Conservation (phyloP, 805 yeast genomes). For the Saturnispora serradocipensis region DNA sequence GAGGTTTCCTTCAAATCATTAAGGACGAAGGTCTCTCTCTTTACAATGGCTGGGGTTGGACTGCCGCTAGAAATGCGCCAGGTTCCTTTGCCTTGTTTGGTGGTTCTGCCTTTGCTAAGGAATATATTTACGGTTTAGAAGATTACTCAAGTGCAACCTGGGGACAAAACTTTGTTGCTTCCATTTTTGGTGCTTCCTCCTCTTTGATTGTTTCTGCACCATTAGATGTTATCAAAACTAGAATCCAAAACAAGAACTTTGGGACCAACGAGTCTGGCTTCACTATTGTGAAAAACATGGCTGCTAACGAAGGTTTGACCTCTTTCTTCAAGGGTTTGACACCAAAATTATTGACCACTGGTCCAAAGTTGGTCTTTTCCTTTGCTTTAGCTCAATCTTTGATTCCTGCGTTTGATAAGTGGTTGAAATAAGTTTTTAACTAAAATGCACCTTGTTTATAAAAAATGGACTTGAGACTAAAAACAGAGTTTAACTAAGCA, state of each 20-base stretch:
- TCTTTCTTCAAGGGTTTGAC: conserved; percentile 95
- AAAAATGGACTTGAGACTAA: background rate
- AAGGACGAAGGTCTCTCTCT: conserved; percentile 87
- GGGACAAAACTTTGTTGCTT: conserved; percentile 89
- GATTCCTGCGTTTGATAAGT: conserved; percentile 88
- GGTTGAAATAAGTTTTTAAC: conserved; percentile 28
- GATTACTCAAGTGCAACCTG: conserved; percentile 92
- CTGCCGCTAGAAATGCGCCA: conserved; percentile 99
- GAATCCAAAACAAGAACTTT: conserved; percentile 94
- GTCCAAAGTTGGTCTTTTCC: conserved; percentile 97
- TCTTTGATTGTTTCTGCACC: conserved; percentile 97
- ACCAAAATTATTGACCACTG: conserved; percentile 93
- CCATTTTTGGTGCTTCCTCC: conserved; percentile 94
- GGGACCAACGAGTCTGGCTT: conserved; percentile 93
- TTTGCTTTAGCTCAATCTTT: conserved; percentile 95
- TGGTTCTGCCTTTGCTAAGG: conserved; percentile 98
- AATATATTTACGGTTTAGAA: conserved; percentile 74
- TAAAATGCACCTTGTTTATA: background rate
- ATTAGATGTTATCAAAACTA: conserved; percentile 93
- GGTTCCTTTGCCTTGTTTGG: conserved; percentile 97
- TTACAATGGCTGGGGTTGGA: conserved; percentile 99
- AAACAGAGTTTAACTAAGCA: background rate
- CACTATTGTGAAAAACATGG: conserved; percentile 87
- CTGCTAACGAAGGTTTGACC: conserved; percentile 79
- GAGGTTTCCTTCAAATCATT: conserved; percentile 84